These are phyloP conservation scores for Petunia hybrid DNA, from an alignment of 305 asterid genomes.

Conservation along the genomic window DNA sequence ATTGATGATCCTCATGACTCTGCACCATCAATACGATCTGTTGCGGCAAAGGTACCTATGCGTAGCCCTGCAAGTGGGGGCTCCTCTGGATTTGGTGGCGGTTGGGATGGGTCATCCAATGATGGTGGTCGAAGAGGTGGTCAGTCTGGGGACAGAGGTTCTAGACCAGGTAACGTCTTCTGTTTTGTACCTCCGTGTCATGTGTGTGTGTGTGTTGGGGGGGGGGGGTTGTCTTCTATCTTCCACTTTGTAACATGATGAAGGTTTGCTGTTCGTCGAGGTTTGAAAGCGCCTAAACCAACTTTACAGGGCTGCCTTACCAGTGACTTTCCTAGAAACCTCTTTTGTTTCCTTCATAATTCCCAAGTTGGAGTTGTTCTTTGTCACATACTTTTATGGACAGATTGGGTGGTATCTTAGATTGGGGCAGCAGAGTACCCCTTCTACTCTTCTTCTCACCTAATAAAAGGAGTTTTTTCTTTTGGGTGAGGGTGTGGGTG, in stretches of 20 bases:
- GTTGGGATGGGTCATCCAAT: conserved; percentile 79
- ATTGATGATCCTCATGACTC: conserved; percentile 85
- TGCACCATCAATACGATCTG: conserved; percentile 75
- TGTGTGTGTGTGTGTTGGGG: neutral
- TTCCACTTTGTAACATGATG: neutral
- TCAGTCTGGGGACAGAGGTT: conserved; percentile 64
- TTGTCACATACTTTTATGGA: neutral
- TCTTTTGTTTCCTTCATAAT: neutral
- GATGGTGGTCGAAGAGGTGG: conserved; percentile 80
- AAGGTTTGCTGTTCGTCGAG: neutral
- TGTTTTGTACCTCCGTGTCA: neutral
- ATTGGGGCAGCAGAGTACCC: neutral
- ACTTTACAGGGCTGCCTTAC: neutral
- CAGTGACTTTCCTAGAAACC: neutral
- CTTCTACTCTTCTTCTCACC: neutral
- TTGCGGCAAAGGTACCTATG: conserved; percentile 94
- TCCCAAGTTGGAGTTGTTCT: too few relatives aligned
- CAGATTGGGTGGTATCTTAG: neutral
- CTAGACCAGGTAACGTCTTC: conserved; percentile 63
- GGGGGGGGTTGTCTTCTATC: neutral
- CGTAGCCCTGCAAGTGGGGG: conserved; percentile 85
- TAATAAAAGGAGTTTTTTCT: neutral
- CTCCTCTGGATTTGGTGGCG: conserved; percentile 71
- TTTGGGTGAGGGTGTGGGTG: neutral
- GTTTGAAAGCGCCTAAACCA: neutral